Evolutionary conservation across 1,284 basidiomycete genomes (phyloP).

Genomic region (Austroboletus niveus): DNA sequence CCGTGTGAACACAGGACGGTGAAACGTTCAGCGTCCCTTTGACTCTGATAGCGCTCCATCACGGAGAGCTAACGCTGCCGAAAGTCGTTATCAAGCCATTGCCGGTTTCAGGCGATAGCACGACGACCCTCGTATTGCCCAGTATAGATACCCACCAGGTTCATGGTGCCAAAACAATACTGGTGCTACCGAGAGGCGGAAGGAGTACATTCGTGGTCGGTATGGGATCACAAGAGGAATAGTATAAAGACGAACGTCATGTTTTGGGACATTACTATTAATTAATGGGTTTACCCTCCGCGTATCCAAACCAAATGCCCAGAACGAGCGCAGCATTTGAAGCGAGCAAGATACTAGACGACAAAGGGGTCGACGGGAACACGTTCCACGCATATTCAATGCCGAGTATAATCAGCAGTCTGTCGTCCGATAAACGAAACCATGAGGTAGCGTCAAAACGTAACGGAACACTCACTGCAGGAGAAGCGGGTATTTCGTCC

Average conservation of each 20-base stretch:
- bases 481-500: slow-evolving; percentile 59
- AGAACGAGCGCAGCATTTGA: slow-evolving; percentile 59
- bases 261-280: background rate
- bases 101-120: slow-evolving; percentile 46
- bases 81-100: slow-evolving; percentile 64
- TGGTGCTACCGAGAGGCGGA: slow-evolving; percentile 75
- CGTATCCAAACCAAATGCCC: slow-evolving; percentile 63
- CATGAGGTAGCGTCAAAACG: background rate
- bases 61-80: slow-evolving; percentile 71
- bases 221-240: slow-evolving; percentile 48
- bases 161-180: slow-evolving; percentile 71
- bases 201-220: slow-evolving; percentile 75
- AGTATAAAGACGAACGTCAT: background rate
- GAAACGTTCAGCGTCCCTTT: slow-evolving; percentile 54
- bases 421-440: slow-evolving; percentile 30
- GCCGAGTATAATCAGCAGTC: slow-evolving; percentile 56
- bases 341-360: slow-evolving; percentile 61
- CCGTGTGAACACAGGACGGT: slow-evolving; percentile 47
- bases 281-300: slow-evolving; percentile 35
- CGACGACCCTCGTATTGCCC: slow-evolving; percentile 59
- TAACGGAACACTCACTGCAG: slow-evolving; percentile 52
- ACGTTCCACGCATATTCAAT: slow-evolving; percentile 90
- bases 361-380: slow-evolving; percentile 76
- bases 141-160: slow-evolving; percentile 71
- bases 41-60: slow-evolving; percentile 75